Conservation (phyloP, 108 stramenopile species). For the Bacterosira constricta region DNA sequence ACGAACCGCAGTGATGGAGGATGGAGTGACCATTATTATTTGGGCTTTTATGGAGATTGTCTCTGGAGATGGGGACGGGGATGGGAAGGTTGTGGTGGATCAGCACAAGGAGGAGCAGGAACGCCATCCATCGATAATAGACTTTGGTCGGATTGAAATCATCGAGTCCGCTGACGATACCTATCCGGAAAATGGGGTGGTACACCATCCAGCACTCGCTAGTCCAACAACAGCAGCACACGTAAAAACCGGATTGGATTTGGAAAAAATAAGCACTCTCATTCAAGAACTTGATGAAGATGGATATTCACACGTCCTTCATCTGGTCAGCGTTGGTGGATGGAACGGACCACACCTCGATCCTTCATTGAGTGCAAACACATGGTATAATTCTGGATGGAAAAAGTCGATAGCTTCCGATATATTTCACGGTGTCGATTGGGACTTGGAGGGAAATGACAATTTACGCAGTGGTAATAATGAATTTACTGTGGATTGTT, state of each 20-base stretch:
- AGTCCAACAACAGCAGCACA: too few species aligned
- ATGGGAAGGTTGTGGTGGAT: too few species aligned
- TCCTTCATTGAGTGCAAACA: neutral
- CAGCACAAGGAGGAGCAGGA: too few species aligned
- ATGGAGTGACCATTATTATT: neutral
- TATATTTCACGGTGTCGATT: slow-evolving; percentile 70
- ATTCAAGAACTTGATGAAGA: neutral
- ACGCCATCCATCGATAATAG: neutral
- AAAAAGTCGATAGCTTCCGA: neutral
- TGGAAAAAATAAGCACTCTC: neutral
- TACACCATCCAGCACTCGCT: too few species aligned
- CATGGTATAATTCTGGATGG: neutral
- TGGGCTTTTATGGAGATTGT: neutral
- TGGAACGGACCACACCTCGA: neutral
- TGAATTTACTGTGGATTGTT: slow-evolving; percentile 43
- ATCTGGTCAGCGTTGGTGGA: neutral
- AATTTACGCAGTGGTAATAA: slow-evolving; percentile 35
- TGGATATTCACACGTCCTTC: neutral
- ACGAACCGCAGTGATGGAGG: neutral
- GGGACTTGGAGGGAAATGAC: slow-evolving; percentile 81
- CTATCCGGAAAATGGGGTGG: too few species aligned
- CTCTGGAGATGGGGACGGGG: too few species aligned
- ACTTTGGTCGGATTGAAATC: neutral
- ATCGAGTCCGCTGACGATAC: too few species aligned
- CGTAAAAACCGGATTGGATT: neutral